Conservation (phyloP, 768 basidiomycete species). For the Lentinula edodes region DNA sequence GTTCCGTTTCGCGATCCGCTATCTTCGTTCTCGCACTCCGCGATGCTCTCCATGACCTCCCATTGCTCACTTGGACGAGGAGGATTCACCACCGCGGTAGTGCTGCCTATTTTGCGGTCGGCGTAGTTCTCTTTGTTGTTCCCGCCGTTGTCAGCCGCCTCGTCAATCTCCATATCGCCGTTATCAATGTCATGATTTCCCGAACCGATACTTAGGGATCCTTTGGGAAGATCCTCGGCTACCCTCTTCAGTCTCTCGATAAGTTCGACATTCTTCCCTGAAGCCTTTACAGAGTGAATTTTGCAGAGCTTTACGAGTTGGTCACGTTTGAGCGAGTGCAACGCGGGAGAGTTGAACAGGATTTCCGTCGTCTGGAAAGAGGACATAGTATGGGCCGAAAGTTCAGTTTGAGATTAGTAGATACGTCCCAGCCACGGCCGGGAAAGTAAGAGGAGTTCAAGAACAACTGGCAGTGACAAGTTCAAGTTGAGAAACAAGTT, state of each 20-base stretch:
- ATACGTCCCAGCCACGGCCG: too few relatives aligned
- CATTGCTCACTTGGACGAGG: conserved; percentile 74
- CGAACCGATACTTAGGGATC: conserved; percentile 48
- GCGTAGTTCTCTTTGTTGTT: conserved; percentile 20
- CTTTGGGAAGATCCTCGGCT: conserved; percentile 56
- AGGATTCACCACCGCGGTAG: conserved; percentile 16
- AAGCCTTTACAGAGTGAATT: conserved; percentile 71
- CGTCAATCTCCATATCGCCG: conserved; percentile 13
- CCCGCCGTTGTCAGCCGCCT: conserved; percentile 22
- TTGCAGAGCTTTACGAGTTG: conserved; percentile 86
- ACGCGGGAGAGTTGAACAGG: conserved; percentile 77
- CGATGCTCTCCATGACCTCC: conserved; percentile 80
- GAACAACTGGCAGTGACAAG: not conserved
- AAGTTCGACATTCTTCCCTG: conserved; percentile 74
- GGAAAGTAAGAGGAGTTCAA: not conserved
- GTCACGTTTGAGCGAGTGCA: conserved; percentile 78
- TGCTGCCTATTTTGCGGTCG: conserved; percentile 8
- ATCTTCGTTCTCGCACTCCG: conserved; percentile 64
- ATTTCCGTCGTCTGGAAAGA: conserved; percentile 74
- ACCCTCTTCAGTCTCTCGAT: conserved; percentile 64
- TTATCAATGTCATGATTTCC: conserved; percentile 35
- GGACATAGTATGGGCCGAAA: not conserved
- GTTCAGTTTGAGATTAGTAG: too few relatives aligned
- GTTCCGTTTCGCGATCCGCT: conserved; percentile 49
- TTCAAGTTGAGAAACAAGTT: too few relatives aligned